These are phyloP conservation scores for Cyclotella distinguenda DNA, from an alignment of 108 stramenopile genomes.

Conservation along the genomic window DNA sequence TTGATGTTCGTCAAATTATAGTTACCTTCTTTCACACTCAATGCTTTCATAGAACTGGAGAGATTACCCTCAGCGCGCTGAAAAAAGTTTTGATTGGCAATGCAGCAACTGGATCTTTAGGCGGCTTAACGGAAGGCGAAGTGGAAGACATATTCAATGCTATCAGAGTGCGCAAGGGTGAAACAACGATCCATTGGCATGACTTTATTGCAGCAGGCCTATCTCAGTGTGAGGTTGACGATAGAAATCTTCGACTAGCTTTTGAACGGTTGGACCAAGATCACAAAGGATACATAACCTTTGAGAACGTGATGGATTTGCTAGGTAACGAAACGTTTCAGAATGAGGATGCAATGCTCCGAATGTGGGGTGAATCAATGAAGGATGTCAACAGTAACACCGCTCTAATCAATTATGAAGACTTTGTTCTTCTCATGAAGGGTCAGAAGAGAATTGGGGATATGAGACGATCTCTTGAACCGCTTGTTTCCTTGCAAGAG, in stretches of 20 bases:
- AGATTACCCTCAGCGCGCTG: conserved; percentile 73
- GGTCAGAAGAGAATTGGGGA: conserved; percentile 60
- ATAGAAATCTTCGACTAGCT: conserved; percentile 82
- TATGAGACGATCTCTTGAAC: conserved; percentile 22
- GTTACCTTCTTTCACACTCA: background rate
- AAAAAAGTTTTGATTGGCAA: conserved; percentile 81
- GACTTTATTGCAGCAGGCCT: conserved; percentile 90
- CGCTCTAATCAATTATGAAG: conserved; percentile 70
- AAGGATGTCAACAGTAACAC: conserved; percentile 58
- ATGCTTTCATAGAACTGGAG: conserved; percentile 49
- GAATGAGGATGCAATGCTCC: conserved; percentile 72
- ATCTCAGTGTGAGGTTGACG: conserved; percentile 84
- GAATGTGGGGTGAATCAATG: conserved; percentile 82
- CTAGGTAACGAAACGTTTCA: conserved; percentile 70
- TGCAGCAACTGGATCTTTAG: conserved; percentile 83
- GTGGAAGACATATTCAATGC: conserved; percentile 90
- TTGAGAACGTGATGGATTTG: conserved; percentile 88
- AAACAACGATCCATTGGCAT: conserved; percentile 82
- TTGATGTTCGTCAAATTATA: too few relatives aligned
- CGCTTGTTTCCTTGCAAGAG: conserved; percentile 25
- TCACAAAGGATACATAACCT: conserved; percentile 85
- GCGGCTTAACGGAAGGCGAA: conserved; percentile 83
- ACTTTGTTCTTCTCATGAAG: conserved; percentile 86
- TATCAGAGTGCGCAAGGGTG: conserved; percentile 80
- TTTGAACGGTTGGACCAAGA: conserved; percentile 86